These are phyloP conservation scores for Coleophoma crateriformis DNA, from an alignment of 2,329 filamentous ascomycete species.

Conservation along the genomic window DNA sequence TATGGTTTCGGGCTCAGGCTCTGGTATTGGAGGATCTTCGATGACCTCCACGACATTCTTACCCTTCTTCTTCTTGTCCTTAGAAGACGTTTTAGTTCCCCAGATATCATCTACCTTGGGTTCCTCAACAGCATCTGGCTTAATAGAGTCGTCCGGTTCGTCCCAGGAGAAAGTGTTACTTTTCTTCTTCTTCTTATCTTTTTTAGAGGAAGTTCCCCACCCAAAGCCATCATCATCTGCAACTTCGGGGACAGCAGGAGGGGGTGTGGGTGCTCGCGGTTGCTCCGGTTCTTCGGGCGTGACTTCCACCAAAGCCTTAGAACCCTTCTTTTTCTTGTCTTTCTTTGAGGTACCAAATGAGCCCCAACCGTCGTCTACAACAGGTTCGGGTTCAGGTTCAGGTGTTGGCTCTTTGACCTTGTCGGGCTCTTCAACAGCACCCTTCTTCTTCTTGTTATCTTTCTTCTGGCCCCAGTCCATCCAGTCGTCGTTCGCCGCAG, in stretches of 20 bases:
- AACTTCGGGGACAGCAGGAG: slow-evolving; percentile 25
- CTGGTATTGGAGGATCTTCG: slow-evolving; percentile 39
- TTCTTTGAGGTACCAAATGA: slow-evolving; percentile 19
- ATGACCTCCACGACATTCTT: slow-evolving; percentile 45
- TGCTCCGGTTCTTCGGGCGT: slow-evolving; percentile 28
- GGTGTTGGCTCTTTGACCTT: slow-evolving; percentile 13
- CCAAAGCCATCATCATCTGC: slow-evolving; percentile 23
- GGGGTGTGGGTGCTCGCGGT: slow-evolving; percentile 14
- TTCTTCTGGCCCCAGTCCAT: slow-evolving; percentile 7
- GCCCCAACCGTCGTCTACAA: slow-evolving; percentile 5
- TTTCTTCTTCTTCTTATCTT: slow-evolving; percentile 24
- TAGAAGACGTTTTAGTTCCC: slow-evolving; percentile 12
- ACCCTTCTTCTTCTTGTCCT: slow-evolving; percentile 45
- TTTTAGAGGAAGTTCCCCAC: slow-evolving; percentile 23
- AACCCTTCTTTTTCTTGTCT: slow-evolving; percentile 21
- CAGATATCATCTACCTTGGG: slow-evolving; percentile 36
- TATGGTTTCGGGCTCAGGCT: slow-evolving; percentile 35
- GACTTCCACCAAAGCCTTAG: slow-evolving; percentile 23
- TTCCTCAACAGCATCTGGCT: slow-evolving; percentile 43
- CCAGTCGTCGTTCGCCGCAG: slow-evolving; percentile 18
- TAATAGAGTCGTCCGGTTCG: slow-evolving; percentile 26
- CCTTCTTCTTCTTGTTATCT: slow-evolving; percentile 1
- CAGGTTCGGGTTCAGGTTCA: slow-evolving; percentile 1
- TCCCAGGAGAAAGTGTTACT: slow-evolving; percentile 9
- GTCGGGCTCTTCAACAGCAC: slow-evolving; percentile 1